Evolutionary conservation across 2,329 filamentous ascomycete genomes (phyloP), one percentile per base, ranked within the genome.

Genomic region (Gremmenia infestans): DNA sequence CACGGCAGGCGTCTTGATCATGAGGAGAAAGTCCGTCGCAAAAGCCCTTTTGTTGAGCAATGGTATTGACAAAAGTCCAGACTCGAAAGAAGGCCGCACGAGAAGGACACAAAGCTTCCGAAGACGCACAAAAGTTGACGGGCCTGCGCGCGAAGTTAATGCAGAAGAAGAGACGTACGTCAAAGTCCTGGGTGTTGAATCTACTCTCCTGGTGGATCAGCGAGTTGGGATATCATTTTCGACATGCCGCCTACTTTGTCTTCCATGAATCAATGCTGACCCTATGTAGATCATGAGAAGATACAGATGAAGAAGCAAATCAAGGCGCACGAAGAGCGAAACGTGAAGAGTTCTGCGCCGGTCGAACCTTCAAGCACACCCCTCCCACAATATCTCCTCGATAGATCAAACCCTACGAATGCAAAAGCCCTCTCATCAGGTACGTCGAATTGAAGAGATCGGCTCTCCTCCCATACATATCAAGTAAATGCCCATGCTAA

Each of bases 241-340:
- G 9, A 32, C 28, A 32, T 32, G 28, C 28, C 7, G 9, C 28
- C 28, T 11, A 32, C 2, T 4, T 32, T 32, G 9, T 11, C 28
- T 32, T 11, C 9, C 8, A 32, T 32, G 28, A 32, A 11, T 32
- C 28, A 32, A 32, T 32, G 28, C 28, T 32, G 28, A 32, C 28
- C 28, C 28, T 11, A 3, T 11, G 28, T 32, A 32, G 89, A 91
- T 78, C 88, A 92, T 73, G 92, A 99, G 80, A 99, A 99, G 87
- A 96, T 96, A 72, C 91, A 96, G 81, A 92, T 96, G 88, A 88
- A 88, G 75, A 96, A 96, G 81, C 79, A 86, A 69, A 95, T 99
- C 82, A 90, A 89, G 76, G 88, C 90, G 46, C 90, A 96, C 78
- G 94, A 99, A 76, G 90, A 97, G 79, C 87, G 91, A 76, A 95